Conservation (phyloP, 2,329 filamentous ascomycete species). For the Fusarium scirpi region DNA sequence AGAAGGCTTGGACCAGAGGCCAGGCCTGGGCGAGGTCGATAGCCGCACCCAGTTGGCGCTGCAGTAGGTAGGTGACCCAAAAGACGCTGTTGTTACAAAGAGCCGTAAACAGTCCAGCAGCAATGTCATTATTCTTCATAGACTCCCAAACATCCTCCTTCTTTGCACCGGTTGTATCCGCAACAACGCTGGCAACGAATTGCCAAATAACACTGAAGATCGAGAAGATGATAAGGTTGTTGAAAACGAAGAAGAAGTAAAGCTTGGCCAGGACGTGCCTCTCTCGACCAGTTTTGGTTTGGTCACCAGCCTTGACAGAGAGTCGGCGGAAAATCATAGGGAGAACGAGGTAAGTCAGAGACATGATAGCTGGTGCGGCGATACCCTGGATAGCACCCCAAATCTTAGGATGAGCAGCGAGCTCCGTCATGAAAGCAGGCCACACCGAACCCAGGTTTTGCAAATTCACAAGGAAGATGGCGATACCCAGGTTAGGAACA, state of each 20-base stretch:
- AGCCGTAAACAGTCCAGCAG: constrained; percentile 73
- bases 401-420: constrained; percentile 71
- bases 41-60: constrained; percentile 93
- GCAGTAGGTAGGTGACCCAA: constrained; percentile 93
- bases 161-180: constrained; percentile 60
- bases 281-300: constrained; percentile 92
- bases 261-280: constrained; percentile 90
- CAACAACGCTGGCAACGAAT: constrained; percentile 75
- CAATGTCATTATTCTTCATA: constrained; percentile 73
- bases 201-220: constrained; percentile 86
- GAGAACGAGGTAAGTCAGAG: constrained; percentile 85
- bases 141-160: constrained; percentile 75
- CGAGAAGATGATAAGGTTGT: constrained; percentile 95
- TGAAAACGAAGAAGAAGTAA: constrained; percentile 97
- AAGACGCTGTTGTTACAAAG: constrained; percentile 88
- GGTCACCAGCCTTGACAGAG: constrained; percentile 84
- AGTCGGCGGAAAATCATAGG: constrained; percentile 92
- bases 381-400: constrained; percentile 96
- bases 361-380: constrained; percentile 86
- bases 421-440: constrained; percentile 75
- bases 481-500: constrained; percentile 92
- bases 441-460: constrained; percentile 83
- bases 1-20: constrained; percentile 85
- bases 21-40: constrained; percentile 92
- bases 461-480: constrained; percentile 91